Evolutionary conservation across 2,329 filamentous ascomycete genomes (phyloP).

Genomic region (Penicillium sp.): DNA sequence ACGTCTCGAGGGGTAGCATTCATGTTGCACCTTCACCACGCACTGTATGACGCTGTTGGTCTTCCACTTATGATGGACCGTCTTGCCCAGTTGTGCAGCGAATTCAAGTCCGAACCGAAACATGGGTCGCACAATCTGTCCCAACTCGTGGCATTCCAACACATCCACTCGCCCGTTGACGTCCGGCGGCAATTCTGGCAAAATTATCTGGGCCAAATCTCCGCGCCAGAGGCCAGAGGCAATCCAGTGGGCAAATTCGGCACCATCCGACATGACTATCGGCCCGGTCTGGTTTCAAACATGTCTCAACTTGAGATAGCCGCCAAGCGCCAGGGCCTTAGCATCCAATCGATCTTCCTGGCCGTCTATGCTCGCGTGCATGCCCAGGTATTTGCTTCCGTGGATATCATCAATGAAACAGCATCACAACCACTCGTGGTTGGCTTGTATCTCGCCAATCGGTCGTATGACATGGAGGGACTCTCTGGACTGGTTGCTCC

Average conservation of each 20-base stretch:
- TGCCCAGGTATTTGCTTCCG: slow-evolving; percentile 25
- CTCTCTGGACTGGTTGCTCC: slow-evolving; percentile 61
- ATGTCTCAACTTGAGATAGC: slow-evolving; percentile 44
- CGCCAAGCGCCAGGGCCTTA: slow-evolving; percentile 59
- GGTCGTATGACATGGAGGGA: slow-evolving; percentile 56
- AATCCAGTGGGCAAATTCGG: slow-evolving; percentile 13
- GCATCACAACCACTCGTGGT: slow-evolving; percentile 56
- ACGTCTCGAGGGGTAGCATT: slow-evolving; percentile 34
- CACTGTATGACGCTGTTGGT: slow-evolving; percentile 84
- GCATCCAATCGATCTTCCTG: slow-evolving; percentile 73
- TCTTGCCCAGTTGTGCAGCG: slow-evolving; percentile 49
- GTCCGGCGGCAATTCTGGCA: slow-evolving; percentile 49
- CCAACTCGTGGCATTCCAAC: slow-evolving; percentile 44
- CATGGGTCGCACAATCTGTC: slow-evolving; percentile 36
- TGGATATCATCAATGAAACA: slow-evolving; percentile 7
- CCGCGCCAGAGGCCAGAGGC: not conserved
- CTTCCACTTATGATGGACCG: slow-evolving; percentile 64
- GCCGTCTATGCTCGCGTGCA: slow-evolving; percentile 65
- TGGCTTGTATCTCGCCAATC: slow-evolving; percentile 82
- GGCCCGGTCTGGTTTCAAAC: slow-evolving; percentile 49
- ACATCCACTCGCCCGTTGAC: slow-evolving; percentile 24
- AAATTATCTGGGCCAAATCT: slow-evolving; percentile 35
- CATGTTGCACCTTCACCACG: slow-evolving; percentile 73
- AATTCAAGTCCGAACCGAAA: slow-evolving; percentile 8
- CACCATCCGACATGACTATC: slow-evolving; percentile 42